Base-by-base conservation (phyloP, 257 asterid species). In the Nemophila menziesii region DNA sequence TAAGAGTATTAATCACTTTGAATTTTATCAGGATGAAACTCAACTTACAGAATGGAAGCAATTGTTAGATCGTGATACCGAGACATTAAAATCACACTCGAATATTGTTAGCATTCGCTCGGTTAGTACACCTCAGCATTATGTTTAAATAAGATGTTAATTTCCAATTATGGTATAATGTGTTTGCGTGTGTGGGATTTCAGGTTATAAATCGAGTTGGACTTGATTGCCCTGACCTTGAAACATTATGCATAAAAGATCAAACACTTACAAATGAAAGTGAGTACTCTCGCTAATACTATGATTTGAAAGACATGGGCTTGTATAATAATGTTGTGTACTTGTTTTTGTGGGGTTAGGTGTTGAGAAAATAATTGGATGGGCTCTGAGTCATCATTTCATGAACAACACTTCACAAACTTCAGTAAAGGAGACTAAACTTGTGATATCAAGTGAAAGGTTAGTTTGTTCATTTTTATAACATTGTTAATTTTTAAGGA, bases 331-430 rank as follows among this genome's bases (percentile, higher is more conserved):
- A 57, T 54, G 55, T 38, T 42, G 47, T 36, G 58, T 29, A 2
- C 12, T 18, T 52, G 16, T 55, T 53, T 53, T 55, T 46, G 34
- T 61, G 45, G 42, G 69, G 48, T 54, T 58, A 86, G 96, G 72
- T 39, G 78, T 68, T 19, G 96, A 86, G 46, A 86, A 78, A 52
- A 65, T 70, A 23, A 67, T 81, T 42, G 96, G 96, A 52, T 86
- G 93, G 93, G 93, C 90, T 56, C 45, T 86, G 55, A 86, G 92
- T 64, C 83, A 86, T 65, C 93, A 78, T 68, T 74, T 67, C 46
- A 86, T 86, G 96, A 75, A 68, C 42, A 62, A 48, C 58, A n/a
- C n/a, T n/a, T 63, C 81, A 8, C 83, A 69, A 56, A 60, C 67
- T 57, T 36, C 57, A 15, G 45, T 46, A 51, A 64, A 71, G 63